Conservation (phyloP, 495 filamentous ascomycete species). For the Hyaloscypha variabilis region DNA sequence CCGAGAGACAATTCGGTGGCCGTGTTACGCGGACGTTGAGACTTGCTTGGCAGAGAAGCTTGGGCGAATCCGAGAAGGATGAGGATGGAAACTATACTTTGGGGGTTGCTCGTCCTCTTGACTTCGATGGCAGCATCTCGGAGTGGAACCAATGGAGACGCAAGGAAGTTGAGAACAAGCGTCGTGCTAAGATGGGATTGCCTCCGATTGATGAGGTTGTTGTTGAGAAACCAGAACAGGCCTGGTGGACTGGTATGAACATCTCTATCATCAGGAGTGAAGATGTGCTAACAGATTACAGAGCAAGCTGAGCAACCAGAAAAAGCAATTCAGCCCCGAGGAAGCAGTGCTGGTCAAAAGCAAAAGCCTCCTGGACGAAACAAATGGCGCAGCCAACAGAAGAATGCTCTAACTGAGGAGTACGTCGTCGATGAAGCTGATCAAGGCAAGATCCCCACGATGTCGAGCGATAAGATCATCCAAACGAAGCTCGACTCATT, state of each 20-base stretch:
- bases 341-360: not conserved
- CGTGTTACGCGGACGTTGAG: conserved; percentile 22
- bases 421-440: not conserved
- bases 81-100: not conserved
- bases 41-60: conserved; percentile 13
- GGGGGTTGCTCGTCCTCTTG: not conserved
- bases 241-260: not conserved
- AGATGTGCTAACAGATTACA: not conserved
- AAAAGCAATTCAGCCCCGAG: not conserved
- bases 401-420: not conserved
- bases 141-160: conserved; percentile 24
- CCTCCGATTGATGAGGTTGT: not conserved
- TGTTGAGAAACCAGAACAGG: too few species aligned
- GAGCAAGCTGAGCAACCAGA: not conserved
- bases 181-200: not conserved
- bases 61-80: not conserved
- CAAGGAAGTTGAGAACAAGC: not conserved
- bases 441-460: not conserved
- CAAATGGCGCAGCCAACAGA: not conserved
- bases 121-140: conserved; percentile 19
- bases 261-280: not conserved
- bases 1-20: not conserved
- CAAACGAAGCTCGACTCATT: not conserved
- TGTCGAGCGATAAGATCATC: not conserved
- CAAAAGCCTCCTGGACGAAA: not conserved